These are phyloP conservation scores for Arthrobotrys sinensis DNA, from an alignment of 2,329 filamentous ascomycete genomes.

Conservation along the genomic window DNA sequence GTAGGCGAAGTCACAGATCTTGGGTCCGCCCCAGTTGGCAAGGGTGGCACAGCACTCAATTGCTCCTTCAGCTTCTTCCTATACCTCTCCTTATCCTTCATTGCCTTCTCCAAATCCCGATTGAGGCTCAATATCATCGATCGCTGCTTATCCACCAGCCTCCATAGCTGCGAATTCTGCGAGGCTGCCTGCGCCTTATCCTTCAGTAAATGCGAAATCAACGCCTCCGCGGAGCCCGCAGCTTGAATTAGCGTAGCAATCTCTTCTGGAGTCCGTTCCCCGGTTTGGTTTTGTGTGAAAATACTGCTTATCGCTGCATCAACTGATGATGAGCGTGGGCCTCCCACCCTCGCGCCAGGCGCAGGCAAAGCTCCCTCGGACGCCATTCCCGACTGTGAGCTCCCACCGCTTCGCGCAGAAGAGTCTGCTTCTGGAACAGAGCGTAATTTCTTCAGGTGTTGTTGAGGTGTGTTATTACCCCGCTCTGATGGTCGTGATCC, in stretches of 20 bases:
- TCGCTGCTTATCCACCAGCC: slow-evolving; percentile 94
- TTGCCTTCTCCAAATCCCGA: slow-evolving; percentile 88
- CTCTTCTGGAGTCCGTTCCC: slow-evolving; percentile 77
- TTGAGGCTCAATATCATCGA: slow-evolving; percentile 94
- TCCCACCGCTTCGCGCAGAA: slow-evolving; percentile 53
- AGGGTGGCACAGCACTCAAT: slow-evolving; percentile 70
- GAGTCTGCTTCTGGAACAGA: slow-evolving; percentile 61
- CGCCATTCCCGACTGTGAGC: slow-evolving; percentile 57
- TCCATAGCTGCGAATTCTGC: slow-evolving; percentile 94
- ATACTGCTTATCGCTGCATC: slow-evolving; percentile 85
- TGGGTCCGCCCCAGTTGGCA: slow-evolving; percentile 64
- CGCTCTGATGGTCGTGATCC: slow-evolving; percentile 58
- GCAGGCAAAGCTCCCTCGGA: slow-evolving; percentile 62
- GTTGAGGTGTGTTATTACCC: slow-evolving; percentile 60
- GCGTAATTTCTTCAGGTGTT: slow-evolving; percentile 62
- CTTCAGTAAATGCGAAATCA: slow-evolving; percentile 88
- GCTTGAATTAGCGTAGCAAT: slow-evolving; percentile 84
- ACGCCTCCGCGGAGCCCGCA: slow-evolving; percentile 89
- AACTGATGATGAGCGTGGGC: slow-evolving; percentile 85
- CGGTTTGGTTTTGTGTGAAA: slow-evolving; percentile 71
- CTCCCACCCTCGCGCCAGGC: slow-evolving; percentile 64
- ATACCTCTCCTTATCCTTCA: slow-evolving; percentile 96
- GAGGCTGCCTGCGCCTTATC: slow-evolving; percentile 91
- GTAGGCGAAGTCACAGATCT: slow-evolving; percentile 63
- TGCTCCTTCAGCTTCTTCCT: slow-evolving; percentile 89